phyloP scores from a whole-genome alignment of 169 alveolate species.

The Plasmodium reichenowi region DNA sequence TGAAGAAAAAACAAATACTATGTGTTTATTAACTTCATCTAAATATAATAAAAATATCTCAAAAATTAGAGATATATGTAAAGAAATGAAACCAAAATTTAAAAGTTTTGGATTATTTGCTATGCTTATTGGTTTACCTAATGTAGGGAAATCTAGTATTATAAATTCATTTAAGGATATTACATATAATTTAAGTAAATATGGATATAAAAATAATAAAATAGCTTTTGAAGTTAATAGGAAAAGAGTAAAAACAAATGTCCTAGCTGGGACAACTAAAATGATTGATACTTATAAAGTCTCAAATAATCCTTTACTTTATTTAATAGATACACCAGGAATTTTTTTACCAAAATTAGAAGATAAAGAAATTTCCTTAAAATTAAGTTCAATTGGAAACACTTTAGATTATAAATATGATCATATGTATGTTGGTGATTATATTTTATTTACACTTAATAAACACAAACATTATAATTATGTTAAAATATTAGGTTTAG shows the following conservation, averaged over 20 bases:
- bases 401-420: constrained; percentile 89
- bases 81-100: constrained; percentile 73
- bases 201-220: constrained; percentile 58
- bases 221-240: constrained; percentile 71
- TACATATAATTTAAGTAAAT: constrained; percentile 54
- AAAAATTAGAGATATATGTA: constrained; percentile 69
- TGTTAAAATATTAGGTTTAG: constrained; percentile 81
- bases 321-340: constrained; percentile 71
- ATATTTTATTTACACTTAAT: constrained; percentile 82
- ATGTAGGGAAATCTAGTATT: constrained; percentile 98
- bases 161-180: constrained; percentile 88
- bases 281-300: constrained; percentile 49
- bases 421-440: constrained; percentile 85
- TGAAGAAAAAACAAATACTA: constrained; percentile 55
- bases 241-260: constrained; percentile 49
- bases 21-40: constrained; percentile 65
- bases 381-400: constrained; percentile 87
- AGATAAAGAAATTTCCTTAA: constrained; percentile 85
- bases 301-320: constrained; percentile 63
- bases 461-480: constrained; percentile 79
- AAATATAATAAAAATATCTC: constrained; percentile 60
- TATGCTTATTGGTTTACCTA: constrained; percentile 96
- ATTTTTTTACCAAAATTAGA: constrained; percentile 78
- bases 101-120: constrained; percentile 59
- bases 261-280: constrained; percentile 72